phyloP scores from a whole-genome alignment of 2,329 filamentous ascomycete genomes.

The Aspergillus fijiensis region DNA sequence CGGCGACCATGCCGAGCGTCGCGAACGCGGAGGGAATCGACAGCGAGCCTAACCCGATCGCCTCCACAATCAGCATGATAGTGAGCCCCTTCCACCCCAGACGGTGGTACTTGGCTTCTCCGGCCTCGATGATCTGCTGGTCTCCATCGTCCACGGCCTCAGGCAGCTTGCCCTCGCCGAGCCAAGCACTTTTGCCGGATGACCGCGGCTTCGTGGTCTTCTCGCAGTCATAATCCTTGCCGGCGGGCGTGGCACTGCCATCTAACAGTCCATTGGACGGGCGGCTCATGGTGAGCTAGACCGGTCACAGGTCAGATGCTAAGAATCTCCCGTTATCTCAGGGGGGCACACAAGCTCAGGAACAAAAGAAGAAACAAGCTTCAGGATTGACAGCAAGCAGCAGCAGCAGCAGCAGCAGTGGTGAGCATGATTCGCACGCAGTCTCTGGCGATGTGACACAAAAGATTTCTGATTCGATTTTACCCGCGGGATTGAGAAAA shows the following conservation, averaged over 20 bases:
- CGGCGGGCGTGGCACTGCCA: neutral
- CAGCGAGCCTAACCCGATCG: conserved; percentile 49
- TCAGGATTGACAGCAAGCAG: neutral
- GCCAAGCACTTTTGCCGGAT: neutral
- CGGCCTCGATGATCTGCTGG: neutral
- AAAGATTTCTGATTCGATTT: neutral
- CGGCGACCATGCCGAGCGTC: conserved; percentile 46
- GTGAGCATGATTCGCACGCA: neutral
- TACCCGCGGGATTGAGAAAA: neutral
- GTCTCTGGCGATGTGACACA: neutral
- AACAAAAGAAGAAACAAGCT: neutral
- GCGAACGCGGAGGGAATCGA: conserved; percentile 47
- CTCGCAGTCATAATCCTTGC: neutral
- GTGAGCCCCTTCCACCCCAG: conserved; percentile 53
- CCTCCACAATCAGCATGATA: conserved; percentile 50
- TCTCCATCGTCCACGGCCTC: neutral
- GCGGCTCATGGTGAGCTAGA: neutral
- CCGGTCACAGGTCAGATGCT: neutral
- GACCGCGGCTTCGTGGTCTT: neutral
- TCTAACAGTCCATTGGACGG: neutral
- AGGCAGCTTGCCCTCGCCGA: neutral
- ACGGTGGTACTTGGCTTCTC: conserved; percentile 17
- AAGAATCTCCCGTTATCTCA: neutral
- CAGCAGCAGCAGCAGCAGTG: neutral
- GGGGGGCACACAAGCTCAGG: neutral